These are phyloP conservation scores for Aspergillus baeticus DNA, from an alignment of 495 filamentous ascomycete species.

Conservation along the genomic window DNA sequence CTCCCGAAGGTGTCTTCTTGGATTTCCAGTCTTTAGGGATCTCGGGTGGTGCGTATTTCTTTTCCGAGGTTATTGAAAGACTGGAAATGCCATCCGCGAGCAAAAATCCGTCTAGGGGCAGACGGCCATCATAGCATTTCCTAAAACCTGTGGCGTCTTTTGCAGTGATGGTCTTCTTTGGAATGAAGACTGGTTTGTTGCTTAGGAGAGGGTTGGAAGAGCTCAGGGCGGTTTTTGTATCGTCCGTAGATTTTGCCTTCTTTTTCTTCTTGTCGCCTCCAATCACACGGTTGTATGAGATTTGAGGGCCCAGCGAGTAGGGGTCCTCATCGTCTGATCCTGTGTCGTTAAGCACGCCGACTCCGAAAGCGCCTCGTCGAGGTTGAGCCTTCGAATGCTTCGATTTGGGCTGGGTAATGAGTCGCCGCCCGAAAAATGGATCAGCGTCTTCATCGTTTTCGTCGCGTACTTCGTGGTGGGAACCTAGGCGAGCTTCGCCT, in stretches of 20 bases:
- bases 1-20: conserved; percentile 47
- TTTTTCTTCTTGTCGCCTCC: conserved; percentile 86
- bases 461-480: conserved; percentile 32
- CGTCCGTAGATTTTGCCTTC: conserved; percentile 47
- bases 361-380: conserved; percentile 70
- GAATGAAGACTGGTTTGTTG: conserved; percentile 72
- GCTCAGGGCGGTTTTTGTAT: conserved; percentile 31
- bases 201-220: conserved; percentile 64
- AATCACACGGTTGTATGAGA: conserved; percentile 84
- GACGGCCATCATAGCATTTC: conserved; percentile 85
- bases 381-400: conserved; percentile 47
- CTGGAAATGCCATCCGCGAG: conserved; percentile 62
- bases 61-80: conserved; percentile 50
- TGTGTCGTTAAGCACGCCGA: conserved; percentile 89
- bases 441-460: conserved; percentile 47
- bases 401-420: conserved; percentile 27
- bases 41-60: conserved; percentile 69
- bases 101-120: conserved; percentile 83
- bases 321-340: conserved; percentile 98
- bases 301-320: conserved; percentile 86
- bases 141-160: conserved; percentile 58
- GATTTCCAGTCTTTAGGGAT: conserved; percentile 80
- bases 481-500: conserved; percentile 58
- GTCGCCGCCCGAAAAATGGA: conserved; percentile 41
- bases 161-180: conserved; percentile 64